Percentiles rank a stretch among this genome's conserved stretches.
These are phyloP conservation scores for Trichopus zeylanicus DNA, from an alignment of 116 monocot genomes.

Conservation along the genomic window DNA sequence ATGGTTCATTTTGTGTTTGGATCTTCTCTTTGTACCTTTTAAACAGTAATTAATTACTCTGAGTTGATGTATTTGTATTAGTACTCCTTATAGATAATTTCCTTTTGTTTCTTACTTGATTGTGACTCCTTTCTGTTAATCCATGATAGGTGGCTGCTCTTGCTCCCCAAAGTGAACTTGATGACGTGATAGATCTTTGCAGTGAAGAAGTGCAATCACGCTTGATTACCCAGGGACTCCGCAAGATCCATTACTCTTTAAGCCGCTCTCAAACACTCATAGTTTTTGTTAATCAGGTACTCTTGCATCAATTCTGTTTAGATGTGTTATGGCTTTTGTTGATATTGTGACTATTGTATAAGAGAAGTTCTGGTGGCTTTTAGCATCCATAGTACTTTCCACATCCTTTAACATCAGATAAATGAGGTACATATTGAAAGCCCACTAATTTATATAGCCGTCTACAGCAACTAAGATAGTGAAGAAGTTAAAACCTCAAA, in stretches of 20 bases:
- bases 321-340: not conserved
- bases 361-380: not conserved
- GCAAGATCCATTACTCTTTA: slow-evolving; percentile 66
- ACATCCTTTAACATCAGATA: too few relatives aligned
- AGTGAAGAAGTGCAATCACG: slow-evolving; percentile 38
- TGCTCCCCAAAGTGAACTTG: slow-evolving; percentile 61
- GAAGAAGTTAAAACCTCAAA: too few relatives aligned
- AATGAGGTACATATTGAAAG: too few relatives aligned
- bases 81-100: not conserved
- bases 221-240: slow-evolving; percentile 71
- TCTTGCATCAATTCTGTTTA: not conserved
- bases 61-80: not conserved
- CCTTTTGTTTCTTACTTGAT: not conserved
- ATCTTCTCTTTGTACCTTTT: too few relatives aligned
- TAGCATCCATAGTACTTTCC: not conserved
- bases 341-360: not conserved
- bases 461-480: too few relatives aligned
- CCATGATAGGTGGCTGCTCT: slow-evolving; percentile 63
- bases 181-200: slow-evolving; percentile 22
- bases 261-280: slow-evolving; percentile 55
- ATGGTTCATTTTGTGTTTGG: too few relatives aligned
- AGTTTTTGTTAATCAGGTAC: slow-evolving; percentile 82
- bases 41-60: too few relatives aligned
- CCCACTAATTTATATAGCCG: too few relatives aligned
- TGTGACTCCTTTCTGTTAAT: not conserved